Percentiles rank a stretch among this genome's conserved stretches.
phyloP scores from a whole-genome alignment of 495 filamentous ascomycete genomes.

The Aspergillus biplanus region DNA sequence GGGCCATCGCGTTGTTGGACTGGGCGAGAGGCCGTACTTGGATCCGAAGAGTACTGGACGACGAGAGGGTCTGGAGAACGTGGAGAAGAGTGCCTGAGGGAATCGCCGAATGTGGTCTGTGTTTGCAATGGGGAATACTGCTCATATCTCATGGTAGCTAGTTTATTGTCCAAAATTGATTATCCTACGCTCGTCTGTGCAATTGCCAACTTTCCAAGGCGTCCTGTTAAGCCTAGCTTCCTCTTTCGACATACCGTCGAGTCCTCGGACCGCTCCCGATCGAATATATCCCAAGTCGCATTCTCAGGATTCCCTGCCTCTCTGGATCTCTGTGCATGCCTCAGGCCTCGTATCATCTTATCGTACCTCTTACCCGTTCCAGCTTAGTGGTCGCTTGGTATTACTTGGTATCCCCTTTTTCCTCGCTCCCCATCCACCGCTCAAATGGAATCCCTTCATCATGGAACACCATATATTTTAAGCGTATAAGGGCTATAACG shows the following conservation, averaged over 20 bases:
- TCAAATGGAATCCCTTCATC: not conserved
- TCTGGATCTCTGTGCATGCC: too few species aligned
- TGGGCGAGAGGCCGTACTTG: slow-evolving; percentile 70
- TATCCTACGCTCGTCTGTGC: too few species aligned
- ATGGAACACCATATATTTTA: not conserved
- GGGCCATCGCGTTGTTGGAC: slow-evolving; percentile 62
- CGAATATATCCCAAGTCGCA: too few species aligned
- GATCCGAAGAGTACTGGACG: slow-evolving; percentile 37
- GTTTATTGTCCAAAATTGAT: too few species aligned
- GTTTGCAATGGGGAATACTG: too few species aligned
- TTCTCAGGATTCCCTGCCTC: too few species aligned
- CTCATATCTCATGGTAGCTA: too few species aligned
- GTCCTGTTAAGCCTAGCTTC: too few species aligned
- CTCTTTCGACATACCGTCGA: too few species aligned
- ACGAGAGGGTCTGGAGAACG: slow-evolving; percentile 14
- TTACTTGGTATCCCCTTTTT: not conserved
- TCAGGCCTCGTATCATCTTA: not conserved
- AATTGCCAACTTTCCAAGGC: too few species aligned
- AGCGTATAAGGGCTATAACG: not conserved
- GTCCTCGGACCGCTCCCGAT: too few species aligned
- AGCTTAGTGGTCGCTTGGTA: not conserved
- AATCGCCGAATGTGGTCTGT: not conserved
- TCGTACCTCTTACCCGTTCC: not conserved
- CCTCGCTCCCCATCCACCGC: not conserved
- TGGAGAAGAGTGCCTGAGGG: not conserved